Evolutionary conservation across 2,329 filamentous ascomycete genomes (phyloP).

Genomic region (Didymella sp.): DNA sequence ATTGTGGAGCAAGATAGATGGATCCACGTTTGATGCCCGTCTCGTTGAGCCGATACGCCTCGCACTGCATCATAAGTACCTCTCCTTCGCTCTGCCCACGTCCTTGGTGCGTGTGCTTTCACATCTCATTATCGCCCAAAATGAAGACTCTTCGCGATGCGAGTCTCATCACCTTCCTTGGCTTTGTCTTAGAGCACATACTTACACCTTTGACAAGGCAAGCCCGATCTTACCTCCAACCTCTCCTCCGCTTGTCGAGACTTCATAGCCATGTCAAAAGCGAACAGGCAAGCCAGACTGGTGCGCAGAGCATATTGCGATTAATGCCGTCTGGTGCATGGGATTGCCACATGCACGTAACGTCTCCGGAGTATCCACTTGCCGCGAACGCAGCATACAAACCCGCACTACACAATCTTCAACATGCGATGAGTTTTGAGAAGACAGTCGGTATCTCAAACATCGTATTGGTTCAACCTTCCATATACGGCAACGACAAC

Average conservation of each 20-base stretch:
- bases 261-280: neutral
- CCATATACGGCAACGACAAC: slow-evolving; percentile 68
- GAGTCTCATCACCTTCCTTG: neutral
- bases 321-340: slow-evolving; percentile 57
- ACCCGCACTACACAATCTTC: slow-evolving; percentile 62
- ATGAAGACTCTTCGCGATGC: neutral
- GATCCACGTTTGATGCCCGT: neutral
- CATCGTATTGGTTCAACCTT: slow-evolving; percentile 66
- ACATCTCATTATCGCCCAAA: neutral
- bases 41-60: neutral
- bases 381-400: slow-evolving; percentile 59
- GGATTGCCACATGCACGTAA: slow-evolving; percentile 70
- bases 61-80: neutral
- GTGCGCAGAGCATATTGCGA: neutral
- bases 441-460: slow-evolving; percentile 44
- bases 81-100: neutral
- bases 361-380: slow-evolving; percentile 63
- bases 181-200: neutral
- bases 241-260: neutral
- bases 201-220: neutral
- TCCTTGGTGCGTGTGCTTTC: neutral
- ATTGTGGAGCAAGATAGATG: neutral
- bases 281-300: neutral
- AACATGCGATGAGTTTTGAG: slow-evolving; percentile 55
- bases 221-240: neutral